Conservation (phyloP, 768 basidiomycete genomes). For the Lepiota venenata region DNA sequence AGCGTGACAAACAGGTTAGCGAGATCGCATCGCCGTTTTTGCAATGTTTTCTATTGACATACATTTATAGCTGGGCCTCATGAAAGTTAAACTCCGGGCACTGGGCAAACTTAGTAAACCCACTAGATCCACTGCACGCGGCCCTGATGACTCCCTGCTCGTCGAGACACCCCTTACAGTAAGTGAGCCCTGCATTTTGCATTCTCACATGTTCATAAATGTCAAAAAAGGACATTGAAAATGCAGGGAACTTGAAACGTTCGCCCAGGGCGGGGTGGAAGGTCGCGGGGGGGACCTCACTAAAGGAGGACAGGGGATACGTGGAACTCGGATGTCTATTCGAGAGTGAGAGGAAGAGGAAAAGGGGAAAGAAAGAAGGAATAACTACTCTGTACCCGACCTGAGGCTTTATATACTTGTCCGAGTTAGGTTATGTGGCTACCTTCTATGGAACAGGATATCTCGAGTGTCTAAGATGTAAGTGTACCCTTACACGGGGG, state of each 20-base stretch:
- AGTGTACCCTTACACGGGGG: too few species aligned
- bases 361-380: too few species aligned
- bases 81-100: conserved; percentile 5
- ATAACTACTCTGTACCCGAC: too few species aligned
- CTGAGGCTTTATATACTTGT: too few species aligned
- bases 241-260: background rate
- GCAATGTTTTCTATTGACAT: background rate
- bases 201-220: background rate
- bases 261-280: background rate
- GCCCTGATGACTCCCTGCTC: conserved; percentile 6
- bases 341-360: too few species aligned
- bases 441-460: too few species aligned
- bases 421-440: too few species aligned
- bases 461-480: too few species aligned
- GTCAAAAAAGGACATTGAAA: background rate
- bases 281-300: too few species aligned
- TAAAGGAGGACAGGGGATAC: too few species aligned
- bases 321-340: too few species aligned
- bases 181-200: background rate
- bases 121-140: background rate
- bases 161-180: conserved; percentile 6
- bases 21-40: too few species aligned
- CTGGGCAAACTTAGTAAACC: background rate
- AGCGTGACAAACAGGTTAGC: conserved; percentile 8
- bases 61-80: background rate